Evolutionary conservation across 2,329 filamentous ascomycete genomes (phyloP).

Genomic region (Ceratocystis variospora): DNA sequence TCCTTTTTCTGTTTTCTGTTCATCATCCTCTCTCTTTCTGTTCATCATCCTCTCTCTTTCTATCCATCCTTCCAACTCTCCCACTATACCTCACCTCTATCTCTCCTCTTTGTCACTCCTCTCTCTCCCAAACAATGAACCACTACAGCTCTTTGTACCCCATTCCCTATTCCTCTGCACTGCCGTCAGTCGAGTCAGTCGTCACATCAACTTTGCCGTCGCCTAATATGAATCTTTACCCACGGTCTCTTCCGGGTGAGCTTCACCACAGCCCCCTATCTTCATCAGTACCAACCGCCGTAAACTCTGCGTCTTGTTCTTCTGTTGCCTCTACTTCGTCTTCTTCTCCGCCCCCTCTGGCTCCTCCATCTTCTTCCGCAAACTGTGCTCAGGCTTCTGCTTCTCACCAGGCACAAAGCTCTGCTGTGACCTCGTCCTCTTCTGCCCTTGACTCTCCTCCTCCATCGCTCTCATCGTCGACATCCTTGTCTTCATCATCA

Average conservation of each 20-base stretch:
- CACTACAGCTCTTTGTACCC: slow-evolving; percentile 10
- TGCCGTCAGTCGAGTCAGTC: slow-evolving; percentile 15
- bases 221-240: slow-evolving; percentile 14
- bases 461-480: slow-evolving; percentile 1
- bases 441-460: slow-evolving; percentile 11
- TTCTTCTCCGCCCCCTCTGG: background rate
- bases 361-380: background rate
- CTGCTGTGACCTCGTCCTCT: background rate
- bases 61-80: slow-evolving; percentile 18
- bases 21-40: slow-evolving; percentile 18
- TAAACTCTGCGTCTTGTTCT: background rate
- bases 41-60: slow-evolving; percentile 18
- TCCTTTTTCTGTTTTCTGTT: background rate
- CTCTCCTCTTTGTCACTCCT: background rate
- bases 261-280: background rate
- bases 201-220: slow-evolving; percentile 12
- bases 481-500: background rate
- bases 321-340: background rate
- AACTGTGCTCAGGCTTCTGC: slow-evolving; percentile 2
- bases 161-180: slow-evolving; percentile 12
- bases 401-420: slow-evolving; percentile 10
- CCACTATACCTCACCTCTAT: slow-evolving; percentile 15
- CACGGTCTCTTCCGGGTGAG: background rate
- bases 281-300: background rate
- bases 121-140: slow-evolving; percentile 3